Base-by-base conservation (phyloP, 345 rosid genomes). In the Syzygium aqueum region DNA sequence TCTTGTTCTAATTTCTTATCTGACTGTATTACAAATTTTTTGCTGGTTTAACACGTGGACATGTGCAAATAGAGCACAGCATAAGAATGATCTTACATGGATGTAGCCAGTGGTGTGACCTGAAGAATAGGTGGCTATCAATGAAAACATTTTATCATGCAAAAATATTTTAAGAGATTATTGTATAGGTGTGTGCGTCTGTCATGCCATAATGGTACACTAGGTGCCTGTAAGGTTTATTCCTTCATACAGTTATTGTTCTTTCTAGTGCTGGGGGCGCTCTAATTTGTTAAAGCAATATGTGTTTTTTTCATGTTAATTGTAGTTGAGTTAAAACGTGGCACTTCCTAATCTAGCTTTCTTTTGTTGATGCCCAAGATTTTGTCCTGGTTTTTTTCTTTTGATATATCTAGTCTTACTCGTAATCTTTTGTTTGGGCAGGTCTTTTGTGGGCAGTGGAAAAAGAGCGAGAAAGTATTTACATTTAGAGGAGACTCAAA, bases 401-500 rank as follows among this genome's bases (percentile, higher is more conserved):
- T 53, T 11, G 46, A 84, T 19, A 51, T 46, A 56, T 40, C 40
- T 28, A 51, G 85, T 46, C 61, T 59, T 59, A 85, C 54, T 78
- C 7, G n/a, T 40, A 14, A 63, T 84, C 83, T 46, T 85, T 33
- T 84, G 46, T 77, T 73, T 89, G 84, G 28, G 84, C 93, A 94
- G 97, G 95, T 93, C 83, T 90, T 92, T 56, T 94, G 97, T 90
- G 94, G 94, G 56, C 90, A 92, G 53, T 92, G 95, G 95, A 87
- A 77, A 85, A 86, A 90, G 86, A 90, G 82, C 82, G 83, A 85
- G 21, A 92, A 90, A 90, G 90, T 87, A 80, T 94, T 94, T 86
- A 90, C 95, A 40, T 95, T 94, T 86, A 90, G 95, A 89, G 97
- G 96, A 65, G 96, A 95, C 85, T 93, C 96, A 85, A 95, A 94